Conservation (phyloP, 2,329 filamentous ascomycete genomes). For the Lecanicillium sp. region DNA sequence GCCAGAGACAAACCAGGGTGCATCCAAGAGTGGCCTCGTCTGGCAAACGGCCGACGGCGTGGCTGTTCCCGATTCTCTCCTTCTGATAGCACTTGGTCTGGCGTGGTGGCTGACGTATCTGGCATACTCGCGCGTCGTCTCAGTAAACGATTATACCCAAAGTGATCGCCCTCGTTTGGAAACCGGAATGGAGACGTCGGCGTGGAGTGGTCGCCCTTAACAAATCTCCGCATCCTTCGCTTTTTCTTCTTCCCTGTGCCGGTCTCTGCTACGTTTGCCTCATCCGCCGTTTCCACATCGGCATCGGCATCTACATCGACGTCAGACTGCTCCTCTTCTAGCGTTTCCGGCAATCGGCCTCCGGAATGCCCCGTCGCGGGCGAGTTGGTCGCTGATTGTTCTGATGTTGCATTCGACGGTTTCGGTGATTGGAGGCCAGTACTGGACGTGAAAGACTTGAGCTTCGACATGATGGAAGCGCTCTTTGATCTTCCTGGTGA, state of each 20-base stretch:
- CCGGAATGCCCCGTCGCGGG: conserved; percentile 36
- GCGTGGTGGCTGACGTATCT: conserved; percentile 45
- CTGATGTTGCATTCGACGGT: conserved; percentile 21
- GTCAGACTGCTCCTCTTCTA: conserved; percentile 40
- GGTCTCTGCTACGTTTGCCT: conserved; percentile 42
- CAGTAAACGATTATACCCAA: conserved; percentile 41
- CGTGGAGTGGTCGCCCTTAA: conserved; percentile 50
- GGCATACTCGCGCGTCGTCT: conserved; percentile 59
- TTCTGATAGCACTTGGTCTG: conserved; percentile 57
- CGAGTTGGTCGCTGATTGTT: conserved; percentile 21
- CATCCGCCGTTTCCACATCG: conserved; percentile 76
- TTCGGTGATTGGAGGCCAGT: conserved; percentile 39
- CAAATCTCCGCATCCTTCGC: conserved; percentile 50
- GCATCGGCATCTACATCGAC: conserved; percentile 43
- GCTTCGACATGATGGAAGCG: conserved; percentile 66
- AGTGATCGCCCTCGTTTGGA: conserved; percentile 30
- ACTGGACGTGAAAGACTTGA: conserved; percentile 62
- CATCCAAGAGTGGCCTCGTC: conserved; percentile 52
- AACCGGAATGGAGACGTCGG: conserved; percentile 55
- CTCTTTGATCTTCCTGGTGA: conserved; percentile 47
- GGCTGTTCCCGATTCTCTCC: conserved; percentile 61
- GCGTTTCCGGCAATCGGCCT: conserved; percentile 42
- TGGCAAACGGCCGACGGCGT: conserved; percentile 43
- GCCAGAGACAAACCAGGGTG: conserved; percentile 37
- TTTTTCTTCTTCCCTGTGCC: conserved; percentile 42